Base-by-base conservation (phyloP, 305 asterid species). In the Rubia tinctorum region DNA sequence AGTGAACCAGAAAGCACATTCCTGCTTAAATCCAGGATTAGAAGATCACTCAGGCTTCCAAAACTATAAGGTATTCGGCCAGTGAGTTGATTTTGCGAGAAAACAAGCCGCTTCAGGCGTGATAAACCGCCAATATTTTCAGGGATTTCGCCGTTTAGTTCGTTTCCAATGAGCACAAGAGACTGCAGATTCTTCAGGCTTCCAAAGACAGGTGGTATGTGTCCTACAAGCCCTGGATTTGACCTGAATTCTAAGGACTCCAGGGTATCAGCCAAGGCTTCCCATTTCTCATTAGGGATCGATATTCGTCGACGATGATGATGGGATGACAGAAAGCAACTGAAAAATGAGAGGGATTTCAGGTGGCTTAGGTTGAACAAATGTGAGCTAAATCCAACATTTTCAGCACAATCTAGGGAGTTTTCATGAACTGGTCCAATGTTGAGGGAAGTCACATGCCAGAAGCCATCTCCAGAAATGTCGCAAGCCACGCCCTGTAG, bases 401-500 rank as follows among this genome's bases (percentile, higher is more conserved):
- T 80, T 71, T 82, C 82, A n/a, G 83, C 87, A 80, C 99, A 94
- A 5, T 10, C 81, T 10, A 91, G 89, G 45, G 99, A 94, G 76
- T 94, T 94, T 20, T 94, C 99, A 71, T 89, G 95, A 80, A 91
- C 78, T 42, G 93, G 92, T 11, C 99, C 99, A 53, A 94, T 85
- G 75, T 78, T 87, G 75, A 94, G 73, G 73, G 85, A 91, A 5
- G 97, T 91, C 20, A 88, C 97, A 78, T 88, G 88, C 99, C 99
- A 94, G 69, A 88, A 86, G 14, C 91, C 97, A 84, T 90, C 59
- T 53, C 59, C 86, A 74, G 78, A 85, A 5, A 34, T 77, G 83
- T 91, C 99, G 84, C 98, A 94, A 15, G 95, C 84, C 68, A 91
- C 96, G 30, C 99, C 99, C 97, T 94, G 98, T 73, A 55, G 40